phyloP scores from a whole-genome alignment of 2,329 filamentous ascomycete genomes.

The Hymenoscyphus occultus region DNA sequence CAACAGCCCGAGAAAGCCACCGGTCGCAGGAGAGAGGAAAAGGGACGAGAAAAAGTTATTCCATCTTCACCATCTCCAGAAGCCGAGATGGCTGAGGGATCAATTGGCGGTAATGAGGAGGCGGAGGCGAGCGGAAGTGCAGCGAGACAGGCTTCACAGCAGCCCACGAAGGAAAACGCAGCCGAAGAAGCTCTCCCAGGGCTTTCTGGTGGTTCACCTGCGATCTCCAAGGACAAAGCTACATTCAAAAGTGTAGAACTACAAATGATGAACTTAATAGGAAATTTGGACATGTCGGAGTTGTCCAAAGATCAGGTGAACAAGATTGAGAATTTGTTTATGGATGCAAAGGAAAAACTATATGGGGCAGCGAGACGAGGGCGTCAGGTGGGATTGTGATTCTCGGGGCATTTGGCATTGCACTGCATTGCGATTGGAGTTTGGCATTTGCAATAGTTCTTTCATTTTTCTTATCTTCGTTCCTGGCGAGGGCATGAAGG shows the following conservation, averaged over 20 bases:
- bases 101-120: neutral
- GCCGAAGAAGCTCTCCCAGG: neutral
- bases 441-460: slow-evolving; percentile 5
- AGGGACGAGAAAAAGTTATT: neutral
- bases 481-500: neutral
- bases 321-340: slow-evolving; percentile 73
- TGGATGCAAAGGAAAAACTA: slow-evolving; percentile 72
- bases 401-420: neutral
- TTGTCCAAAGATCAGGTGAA: slow-evolving; percentile 65
- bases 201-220: neutral
- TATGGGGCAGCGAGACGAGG: slow-evolving; percentile 66
- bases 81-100: neutral
- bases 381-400: slow-evolving; percentile 28
- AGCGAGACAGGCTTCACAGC: neutral
- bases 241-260: slow-evolving; percentile 50
- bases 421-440: slow-evolving; percentile 29
- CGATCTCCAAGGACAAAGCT: neutral
- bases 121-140: neutral
- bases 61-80: neutral
- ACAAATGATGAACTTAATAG: slow-evolving; percentile 55
- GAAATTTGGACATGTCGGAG: slow-evolving; percentile 55
- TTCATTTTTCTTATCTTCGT: neutral
- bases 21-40: neutral
- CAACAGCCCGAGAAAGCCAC: neutral
- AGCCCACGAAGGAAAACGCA: neutral